Percentiles rank a stretch among this genome's conserved stretches.
Evolutionary conservation across 306 rosid species (phyloP).

Genomic region (Malus sieversii): DNA sequence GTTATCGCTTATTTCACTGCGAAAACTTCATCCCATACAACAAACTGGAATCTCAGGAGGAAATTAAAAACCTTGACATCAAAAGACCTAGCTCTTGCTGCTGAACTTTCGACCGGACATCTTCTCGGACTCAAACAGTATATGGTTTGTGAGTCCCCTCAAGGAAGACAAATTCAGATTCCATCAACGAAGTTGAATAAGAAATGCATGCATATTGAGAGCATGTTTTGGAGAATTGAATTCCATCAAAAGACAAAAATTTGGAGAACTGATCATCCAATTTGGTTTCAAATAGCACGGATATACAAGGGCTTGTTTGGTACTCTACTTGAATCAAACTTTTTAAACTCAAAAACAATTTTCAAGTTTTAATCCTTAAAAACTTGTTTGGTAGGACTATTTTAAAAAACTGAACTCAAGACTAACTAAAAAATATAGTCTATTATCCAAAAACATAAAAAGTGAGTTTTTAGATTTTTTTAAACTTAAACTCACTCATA

Average conservation of each 20-base stretch:
- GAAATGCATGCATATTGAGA: not conserved
- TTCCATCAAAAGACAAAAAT: not conserved
- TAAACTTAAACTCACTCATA: too few relatives aligned
- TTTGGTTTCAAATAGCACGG: not conserved
- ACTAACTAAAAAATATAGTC: too few relatives aligned
- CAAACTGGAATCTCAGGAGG: slow-evolving; percentile 8
- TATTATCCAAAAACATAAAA: too few relatives aligned
- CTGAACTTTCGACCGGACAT: slow-evolving; percentile 72
- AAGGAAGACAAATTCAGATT: slow-evolving; percentile 1
- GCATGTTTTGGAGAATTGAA: too few relatives aligned
- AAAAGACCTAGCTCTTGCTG: slow-evolving; percentile 23
- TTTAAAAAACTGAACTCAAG: too few relatives aligned
- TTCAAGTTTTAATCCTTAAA: too few relatives aligned
- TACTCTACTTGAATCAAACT: too few relatives aligned
- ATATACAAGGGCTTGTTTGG: not conserved
- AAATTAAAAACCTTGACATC: slow-evolving; percentile 14
- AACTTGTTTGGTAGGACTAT: too few relatives aligned
- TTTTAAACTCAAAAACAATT: too few relatives aligned
- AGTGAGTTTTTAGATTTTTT: too few relatives aligned
- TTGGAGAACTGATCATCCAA: not conserved
- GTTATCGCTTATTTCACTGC: not conserved
- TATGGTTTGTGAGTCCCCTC: slow-evolving; percentile 92
- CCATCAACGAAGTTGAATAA: not conserved
- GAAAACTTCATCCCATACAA: not conserved
- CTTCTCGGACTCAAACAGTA: slow-evolving; percentile 61